phyloP scores from a whole-genome alignment of 2,329 filamentous ascomycete species.

The Xylariomycetidae sp. region DNA sequence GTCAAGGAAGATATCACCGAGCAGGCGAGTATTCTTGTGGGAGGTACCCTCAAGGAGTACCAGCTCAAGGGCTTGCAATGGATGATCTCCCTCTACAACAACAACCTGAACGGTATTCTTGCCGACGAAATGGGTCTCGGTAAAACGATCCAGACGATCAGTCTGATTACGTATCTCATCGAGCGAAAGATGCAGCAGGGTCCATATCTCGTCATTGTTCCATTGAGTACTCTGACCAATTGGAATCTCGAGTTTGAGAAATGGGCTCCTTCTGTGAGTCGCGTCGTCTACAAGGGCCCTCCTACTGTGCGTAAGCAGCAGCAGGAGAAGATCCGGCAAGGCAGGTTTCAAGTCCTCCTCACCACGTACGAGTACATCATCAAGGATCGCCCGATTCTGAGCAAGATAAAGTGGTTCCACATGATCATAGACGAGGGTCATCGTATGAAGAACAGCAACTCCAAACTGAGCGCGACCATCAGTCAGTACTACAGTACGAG shows the following conservation, averaged over 20 bases:
- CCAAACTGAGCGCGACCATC: slow-evolving; percentile 91
- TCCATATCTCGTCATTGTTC: slow-evolving; percentile 94
- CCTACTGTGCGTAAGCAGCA: slow-evolving; percentile 82
- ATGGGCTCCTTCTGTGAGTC: slow-evolving; percentile 83
- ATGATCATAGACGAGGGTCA: slow-evolving; percentile 99
- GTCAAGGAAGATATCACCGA: slow-evolving; percentile 84
- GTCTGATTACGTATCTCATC: slow-evolving; percentile 93
- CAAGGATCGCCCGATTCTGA: slow-evolving; percentile 90
- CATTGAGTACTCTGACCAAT: slow-evolving; percentile 93
- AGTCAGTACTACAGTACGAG: slow-evolving; percentile 92
- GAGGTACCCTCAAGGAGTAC: slow-evolving; percentile 92
- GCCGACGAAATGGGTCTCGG: slow-evolving; percentile 99
- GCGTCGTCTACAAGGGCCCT: slow-evolving; percentile 95
- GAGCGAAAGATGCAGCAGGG: slow-evolving; percentile 89
- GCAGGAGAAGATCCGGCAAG: slow-evolving; percentile 89
- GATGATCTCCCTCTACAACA: slow-evolving; percentile 99
- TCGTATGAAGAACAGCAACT: slow-evolving; percentile 98
- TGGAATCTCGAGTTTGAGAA: slow-evolving; percentile 99
- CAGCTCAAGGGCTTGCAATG: slow-evolving; percentile 97
- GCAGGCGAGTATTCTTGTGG: slow-evolving; percentile 82
- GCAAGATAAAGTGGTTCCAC: slow-evolving; percentile 99
- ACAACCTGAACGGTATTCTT: slow-evolving; percentile 97
- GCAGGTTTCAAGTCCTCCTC: slow-evolving; percentile 90
- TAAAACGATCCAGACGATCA: slow-evolving; percentile 99
- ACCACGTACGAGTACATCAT: slow-evolving; percentile 99